These are phyloP conservation scores for Sclerotinia borealis DNA, from an alignment of 2,329 filamentous ascomycete species.

Conservation along the genomic window DNA sequence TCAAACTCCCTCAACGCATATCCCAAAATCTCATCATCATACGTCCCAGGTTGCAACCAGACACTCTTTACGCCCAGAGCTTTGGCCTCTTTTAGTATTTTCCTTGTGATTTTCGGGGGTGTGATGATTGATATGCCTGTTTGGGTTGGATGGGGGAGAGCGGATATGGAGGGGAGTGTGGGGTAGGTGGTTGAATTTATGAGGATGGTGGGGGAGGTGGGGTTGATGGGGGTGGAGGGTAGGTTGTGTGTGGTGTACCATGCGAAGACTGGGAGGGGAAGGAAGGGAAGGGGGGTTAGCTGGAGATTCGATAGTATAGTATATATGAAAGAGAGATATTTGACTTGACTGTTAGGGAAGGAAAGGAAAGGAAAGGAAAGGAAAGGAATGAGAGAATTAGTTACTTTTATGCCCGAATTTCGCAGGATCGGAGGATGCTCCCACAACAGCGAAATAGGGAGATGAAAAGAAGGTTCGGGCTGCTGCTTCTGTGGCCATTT, in stretches of 20 bases:
- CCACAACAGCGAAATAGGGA: constrained; percentile 78
- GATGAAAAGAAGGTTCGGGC: constrained; percentile 76
- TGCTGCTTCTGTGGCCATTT: constrained; percentile 62
- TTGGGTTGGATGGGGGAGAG: constrained; percentile 58
- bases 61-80: constrained; percentile 66
- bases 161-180: constrained; percentile 45
- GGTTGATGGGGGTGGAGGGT: constrained; percentile 79
- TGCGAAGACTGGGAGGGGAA: constrained; percentile 60
- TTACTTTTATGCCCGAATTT: constrained; percentile 88
- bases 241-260: constrained; percentile 81
- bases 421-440: constrained; percentile 74
- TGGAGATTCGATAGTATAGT: neutral
- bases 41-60: constrained; percentile 89
- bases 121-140: constrained; percentile 85
- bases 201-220: constrained; percentile 58
- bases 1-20: constrained; percentile 66
- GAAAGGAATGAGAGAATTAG: neutral
- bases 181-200: constrained; percentile 47
- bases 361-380: too few relatives aligned
- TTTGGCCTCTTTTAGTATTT: constrained; percentile 72
- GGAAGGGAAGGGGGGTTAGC: constrained; percentile 11
- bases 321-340: too few relatives aligned
- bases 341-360: too few relatives aligned
- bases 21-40: constrained; percentile 66
- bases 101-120: constrained; percentile 68